Evolutionary conservation across 2,329 filamentous ascomycete species (phyloP).

Genomic region (Apiospora koreana): DNA sequence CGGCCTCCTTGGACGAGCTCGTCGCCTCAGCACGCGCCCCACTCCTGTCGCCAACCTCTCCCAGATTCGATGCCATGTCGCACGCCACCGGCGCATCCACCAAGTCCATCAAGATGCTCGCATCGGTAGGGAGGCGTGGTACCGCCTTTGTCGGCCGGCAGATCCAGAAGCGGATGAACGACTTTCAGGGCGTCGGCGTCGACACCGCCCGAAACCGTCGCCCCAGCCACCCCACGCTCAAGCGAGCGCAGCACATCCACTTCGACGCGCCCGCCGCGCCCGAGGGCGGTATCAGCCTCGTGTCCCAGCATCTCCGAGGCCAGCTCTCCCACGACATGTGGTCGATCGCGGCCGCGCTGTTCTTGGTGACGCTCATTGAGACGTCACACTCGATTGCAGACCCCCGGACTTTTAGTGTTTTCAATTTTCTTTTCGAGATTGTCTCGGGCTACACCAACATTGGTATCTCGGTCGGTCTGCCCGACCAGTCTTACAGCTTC

Average conservation of each 20-base stretch:
- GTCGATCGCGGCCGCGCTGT: constrained; percentile 93
- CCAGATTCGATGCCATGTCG: constrained; percentile 8
- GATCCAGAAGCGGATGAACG: constrained; percentile 22
- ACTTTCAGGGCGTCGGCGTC: constrained; percentile 26
- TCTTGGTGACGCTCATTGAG: constrained; percentile 89
- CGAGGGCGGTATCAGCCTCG: constrained; percentile 7
- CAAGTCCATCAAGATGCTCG: constrained; percentile 12
- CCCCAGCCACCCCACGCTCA: constrained; percentile 15
- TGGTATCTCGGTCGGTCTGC: constrained; percentile 83
- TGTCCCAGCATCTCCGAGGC: constrained; percentile 70
- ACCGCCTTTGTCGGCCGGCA: constrained; percentile 16
- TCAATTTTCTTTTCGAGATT: constrained; percentile 77
- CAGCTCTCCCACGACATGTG: constrained; percentile 97
- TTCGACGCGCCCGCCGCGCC: constrained; percentile 13
- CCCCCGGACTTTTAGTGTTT: constrained; percentile 62
- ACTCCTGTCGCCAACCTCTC: neutral
- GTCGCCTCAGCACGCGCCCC: constrained; percentile 1
- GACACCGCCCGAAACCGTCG: neutral
- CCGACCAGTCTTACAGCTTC: constrained; percentile 74
- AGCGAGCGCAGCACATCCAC: constrained; percentile 19
- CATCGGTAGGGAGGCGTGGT: constrained; percentile 7
- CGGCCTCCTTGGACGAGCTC: neutral
- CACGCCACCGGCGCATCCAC: constrained; percentile 8
- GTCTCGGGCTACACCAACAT: constrained; percentile 94
- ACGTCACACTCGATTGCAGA: constrained; percentile 66